Percentiles rank a stretch among this genome's conserved stretches.
Conservation (phyloP, 2,329 filamentous ascomycete species). For the Fragosphaeria purpurea region DNA sequence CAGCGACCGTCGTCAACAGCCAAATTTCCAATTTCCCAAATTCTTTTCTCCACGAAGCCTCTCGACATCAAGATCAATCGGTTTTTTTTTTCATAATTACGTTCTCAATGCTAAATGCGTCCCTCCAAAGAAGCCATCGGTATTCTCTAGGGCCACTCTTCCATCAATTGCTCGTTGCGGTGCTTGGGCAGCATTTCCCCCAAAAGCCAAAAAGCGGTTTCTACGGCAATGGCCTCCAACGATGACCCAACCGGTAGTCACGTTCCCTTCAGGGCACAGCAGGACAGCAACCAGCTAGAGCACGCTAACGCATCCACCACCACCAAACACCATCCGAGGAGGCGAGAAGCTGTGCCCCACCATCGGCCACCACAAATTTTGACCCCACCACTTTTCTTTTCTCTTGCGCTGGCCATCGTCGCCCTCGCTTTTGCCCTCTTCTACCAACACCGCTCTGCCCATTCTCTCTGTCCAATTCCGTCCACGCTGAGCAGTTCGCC, state of each 20-base stretch:
- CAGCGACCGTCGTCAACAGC: too few species aligned
- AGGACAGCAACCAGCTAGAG: too few species aligned
- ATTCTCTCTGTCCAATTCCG: neutral
- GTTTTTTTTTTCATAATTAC: too few species aligned
- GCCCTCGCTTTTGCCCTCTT: constrained; percentile 10
- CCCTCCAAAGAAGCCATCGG: too few species aligned
- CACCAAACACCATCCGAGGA: neutral
- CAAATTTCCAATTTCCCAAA: too few species aligned
- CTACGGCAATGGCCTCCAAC: constrained; percentile 2
- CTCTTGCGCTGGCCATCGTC: constrained; percentile 17
- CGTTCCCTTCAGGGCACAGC: too few species aligned
- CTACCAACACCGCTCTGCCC: constrained; percentile 7
- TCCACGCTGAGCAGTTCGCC: neutral
- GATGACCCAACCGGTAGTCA: neutral
- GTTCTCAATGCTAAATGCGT: too few species aligned
- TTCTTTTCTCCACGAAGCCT: too few species aligned
- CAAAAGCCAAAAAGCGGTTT: neutral
- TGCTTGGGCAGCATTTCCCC: too few species aligned
- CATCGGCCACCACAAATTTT: constrained; percentile 22
- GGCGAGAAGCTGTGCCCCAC: constrained; percentile 7
- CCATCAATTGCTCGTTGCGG: too few species aligned
- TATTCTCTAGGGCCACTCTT: too few species aligned
- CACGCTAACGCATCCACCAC: neutral
- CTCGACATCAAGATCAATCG: too few species aligned
- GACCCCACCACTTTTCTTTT: constrained; percentile 30